Evolutionary conservation across 495 filamentous ascomycete genomes (phyloP).

Genomic region (Hamigera avellanea): DNA sequence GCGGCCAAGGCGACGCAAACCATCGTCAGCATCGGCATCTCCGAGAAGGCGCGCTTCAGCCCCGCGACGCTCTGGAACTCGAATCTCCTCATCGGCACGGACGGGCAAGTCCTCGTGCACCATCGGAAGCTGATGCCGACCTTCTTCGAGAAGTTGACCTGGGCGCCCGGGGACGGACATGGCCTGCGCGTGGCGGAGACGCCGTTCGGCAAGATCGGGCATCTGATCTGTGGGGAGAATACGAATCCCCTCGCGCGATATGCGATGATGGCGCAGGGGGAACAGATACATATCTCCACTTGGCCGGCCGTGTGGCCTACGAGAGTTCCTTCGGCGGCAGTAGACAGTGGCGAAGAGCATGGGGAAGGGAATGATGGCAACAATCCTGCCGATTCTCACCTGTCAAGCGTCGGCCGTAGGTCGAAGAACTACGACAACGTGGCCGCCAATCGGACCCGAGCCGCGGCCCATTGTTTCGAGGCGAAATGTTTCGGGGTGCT

Average conservation of each 20-base stretch:
- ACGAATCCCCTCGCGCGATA: too few relatives aligned
- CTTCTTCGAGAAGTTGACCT: conserved; percentile 26
- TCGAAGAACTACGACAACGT: conserved; percentile 27
- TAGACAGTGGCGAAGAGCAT: too few relatives aligned
- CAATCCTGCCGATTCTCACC: conserved; percentile 5
- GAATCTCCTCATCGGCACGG: conserved; percentile 18
- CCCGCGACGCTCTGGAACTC: conserved; percentile 22
- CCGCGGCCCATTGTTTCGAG: conserved; percentile 34
- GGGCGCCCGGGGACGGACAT: conserved; percentile 22
- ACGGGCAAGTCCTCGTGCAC: conserved; percentile 19
- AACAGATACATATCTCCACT: too few relatives aligned
- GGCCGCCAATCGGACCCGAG: conserved; percentile 23
- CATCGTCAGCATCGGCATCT: conserved; percentile 22
- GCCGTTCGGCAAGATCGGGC: conserved; percentile 13
- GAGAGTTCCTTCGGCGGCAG: too few relatives aligned
- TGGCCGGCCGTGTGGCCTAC: too few relatives aligned
- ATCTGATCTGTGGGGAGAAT: conserved; percentile 28
- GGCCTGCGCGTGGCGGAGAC: conserved; percentile 17
- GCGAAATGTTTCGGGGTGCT: conserved; percentile 33
- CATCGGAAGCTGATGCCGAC: conserved; percentile 29
- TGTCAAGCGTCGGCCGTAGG: conserved; percentile 3
- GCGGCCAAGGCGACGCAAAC: conserved; percentile 10
- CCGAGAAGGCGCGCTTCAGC: conserved; percentile 19
- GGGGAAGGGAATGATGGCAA: too few relatives aligned
- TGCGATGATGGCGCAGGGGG: too few relatives aligned